Conservation (phyloP, 768 basidiomycete species). For the Tricholoma bakamatsutake region DNA sequence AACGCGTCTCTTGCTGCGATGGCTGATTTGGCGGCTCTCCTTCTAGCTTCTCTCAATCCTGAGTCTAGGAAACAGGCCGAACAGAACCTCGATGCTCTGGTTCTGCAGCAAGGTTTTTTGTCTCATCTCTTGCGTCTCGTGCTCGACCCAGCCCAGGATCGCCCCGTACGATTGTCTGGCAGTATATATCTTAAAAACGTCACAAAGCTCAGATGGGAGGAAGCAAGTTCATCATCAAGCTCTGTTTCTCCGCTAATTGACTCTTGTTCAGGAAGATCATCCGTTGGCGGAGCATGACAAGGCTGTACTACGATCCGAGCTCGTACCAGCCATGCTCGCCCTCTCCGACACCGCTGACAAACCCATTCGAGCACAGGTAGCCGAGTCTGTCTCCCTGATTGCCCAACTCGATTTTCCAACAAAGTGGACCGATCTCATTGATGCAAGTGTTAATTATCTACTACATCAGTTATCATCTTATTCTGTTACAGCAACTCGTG, state of each 20-base stretch:
- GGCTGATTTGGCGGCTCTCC: slow-evolving; percentile 64
- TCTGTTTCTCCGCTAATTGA: background rate
- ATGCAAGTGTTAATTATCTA: slow-evolving; percentile 48
- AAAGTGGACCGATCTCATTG: slow-evolving; percentile 84
- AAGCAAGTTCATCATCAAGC: slow-evolving; percentile 43
- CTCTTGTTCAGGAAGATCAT: slow-evolving; percentile 53
- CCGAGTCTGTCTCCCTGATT: slow-evolving; percentile 88
- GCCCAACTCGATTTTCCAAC: slow-evolving; percentile 89
- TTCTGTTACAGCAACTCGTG: slow-evolving; percentile 71
- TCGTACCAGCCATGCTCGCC: slow-evolving; percentile 89
- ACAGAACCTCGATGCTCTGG: slow-evolving; percentile 60
- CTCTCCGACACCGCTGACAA: slow-evolving; percentile 73
- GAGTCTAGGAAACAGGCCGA: slow-evolving; percentile 76
- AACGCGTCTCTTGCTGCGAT: slow-evolving; percentile 28
- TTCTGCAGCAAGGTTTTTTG: slow-evolving; percentile 73
- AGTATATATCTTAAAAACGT: slow-evolving; percentile 92
- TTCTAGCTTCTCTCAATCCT: slow-evolving; percentile 68
- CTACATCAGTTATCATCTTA: background rate
- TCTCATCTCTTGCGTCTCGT: slow-evolving; percentile 73
- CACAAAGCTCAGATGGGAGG: slow-evolving; percentile 83
- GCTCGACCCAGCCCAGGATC: slow-evolving; percentile 60
- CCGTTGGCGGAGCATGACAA: slow-evolving; percentile 73
- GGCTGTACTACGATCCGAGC: slow-evolving; percentile 58
- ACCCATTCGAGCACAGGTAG: slow-evolving; percentile 74
- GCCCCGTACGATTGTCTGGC: slow-evolving; percentile 73